Base-by-base conservation (phyloP, 2,329 filamentous ascomycete species). In the Xylariaceae sp. region DNA sequence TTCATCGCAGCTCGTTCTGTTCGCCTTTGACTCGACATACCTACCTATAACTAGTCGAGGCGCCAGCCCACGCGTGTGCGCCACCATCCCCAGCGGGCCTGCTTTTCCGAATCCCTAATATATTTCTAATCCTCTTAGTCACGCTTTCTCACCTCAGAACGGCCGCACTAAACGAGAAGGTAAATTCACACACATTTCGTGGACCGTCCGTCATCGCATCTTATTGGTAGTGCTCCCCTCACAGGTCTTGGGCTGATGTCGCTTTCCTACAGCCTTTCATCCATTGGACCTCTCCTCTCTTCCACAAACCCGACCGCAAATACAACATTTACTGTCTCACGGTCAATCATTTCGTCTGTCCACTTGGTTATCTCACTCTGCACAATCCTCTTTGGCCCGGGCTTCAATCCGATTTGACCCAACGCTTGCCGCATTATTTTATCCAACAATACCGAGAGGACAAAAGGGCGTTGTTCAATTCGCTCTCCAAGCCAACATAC, bases 61-160 rank as follows among this genome's bases (percentile, higher is more conserved):
- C 59, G 61, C 53, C 39, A 35, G 55, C 60, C 56, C 60, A 55
- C 51, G 58, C 52, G 53, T 55, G 62, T 66, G 60, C 55, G 51
- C 65, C 63, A 53, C 64, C 60, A 60, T 62, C 50, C 56, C 61
- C 61, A 62, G 53, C 64, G 64, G 60, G 53, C 30, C 56, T 55
- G 46, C 57, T 19, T 45, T 30, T 45, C 60, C 11, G 48, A 53
- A n/a, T 57, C 55, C 58, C 47, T 30, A 45, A 45, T 44, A 31
- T 49, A 61, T 50, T 53, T 42, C 53, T 43, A 46, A 40, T 51
- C 42, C 53, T 50, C 53, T 55, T 53, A 19, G 53, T 47, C 56
- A 49, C 49, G 47, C 35, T 57, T 54, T 58, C 58, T 59, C 50
- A 60, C 57, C 53, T 59, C 53, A 56, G 58, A 51, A 55, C 41